A percentile compares a stretch with the other conserved stretches of the same genome.
phyloP scores from a whole-genome alignment of 495 filamentous ascomycete species.

The Aspergillus diversus region DNA sequence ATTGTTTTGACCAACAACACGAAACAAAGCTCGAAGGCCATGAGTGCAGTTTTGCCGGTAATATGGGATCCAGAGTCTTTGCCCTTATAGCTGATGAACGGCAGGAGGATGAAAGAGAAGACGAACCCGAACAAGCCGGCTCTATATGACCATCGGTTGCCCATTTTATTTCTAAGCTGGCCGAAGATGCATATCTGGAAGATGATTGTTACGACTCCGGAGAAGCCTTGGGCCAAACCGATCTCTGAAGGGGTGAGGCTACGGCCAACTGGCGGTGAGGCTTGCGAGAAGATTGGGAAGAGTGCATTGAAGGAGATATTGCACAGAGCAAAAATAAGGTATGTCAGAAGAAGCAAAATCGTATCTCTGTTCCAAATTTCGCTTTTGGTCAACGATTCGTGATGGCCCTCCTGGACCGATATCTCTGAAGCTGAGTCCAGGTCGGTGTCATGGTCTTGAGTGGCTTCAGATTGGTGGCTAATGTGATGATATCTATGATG shows the following conservation, averaged over 20 bases:
- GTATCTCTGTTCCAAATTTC: slow-evolving; percentile 78
- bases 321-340: slow-evolving; percentile 83
- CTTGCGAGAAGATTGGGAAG: slow-evolving; percentile 87
- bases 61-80: slow-evolving; percentile 49
- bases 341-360: slow-evolving; percentile 75
- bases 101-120: slow-evolving; percentile 82
- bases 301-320: slow-evolving; percentile 90
- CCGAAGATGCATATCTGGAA: slow-evolving; percentile 89
- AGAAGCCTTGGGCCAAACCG: slow-evolving; percentile 82
- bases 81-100: slow-evolving; percentile 79
- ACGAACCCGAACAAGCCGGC: slow-evolving; percentile 80
- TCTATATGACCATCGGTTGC: slow-evolving; percentile 83
- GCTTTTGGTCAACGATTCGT: slow-evolving; percentile 44
- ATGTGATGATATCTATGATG: slow-evolving; percentile 24
- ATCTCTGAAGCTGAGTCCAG: slow-evolving; percentile 48
- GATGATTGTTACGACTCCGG: slow-evolving; percentile 79
- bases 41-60: slow-evolving; percentile 64
- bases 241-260: slow-evolving; percentile 76
- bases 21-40: slow-evolving; percentile 69
- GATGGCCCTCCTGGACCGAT: slow-evolving; percentile 34
- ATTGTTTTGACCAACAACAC: slow-evolving; percentile 87
- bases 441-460: slow-evolving; percentile 44
- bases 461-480: slow-evolving; percentile 32
- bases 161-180: slow-evolving; percentile 75
- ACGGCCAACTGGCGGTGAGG: slow-evolving; percentile 73